A percentile compares a stretch with the other conserved stretches of the same genome.
These are phyloP conservation scores for Dactylonectria estremocensis DNA, from an alignment of 2,329 filamentous ascomycete species.

Conservation along the genomic window DNA sequence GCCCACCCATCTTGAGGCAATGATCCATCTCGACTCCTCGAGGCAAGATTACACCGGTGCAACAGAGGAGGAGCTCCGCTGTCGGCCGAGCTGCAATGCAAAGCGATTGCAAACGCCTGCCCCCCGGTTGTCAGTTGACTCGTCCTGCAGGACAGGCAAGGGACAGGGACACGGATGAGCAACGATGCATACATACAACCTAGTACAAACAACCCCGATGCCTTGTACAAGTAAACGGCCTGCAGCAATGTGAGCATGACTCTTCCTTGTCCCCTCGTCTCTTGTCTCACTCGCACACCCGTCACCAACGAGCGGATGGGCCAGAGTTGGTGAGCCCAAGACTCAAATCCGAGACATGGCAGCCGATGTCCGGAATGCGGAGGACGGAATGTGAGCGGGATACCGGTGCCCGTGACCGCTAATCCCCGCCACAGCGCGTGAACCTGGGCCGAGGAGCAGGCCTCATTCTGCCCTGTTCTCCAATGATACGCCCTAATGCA, in stretches of 20 bases:
- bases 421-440: slow-evolving; percentile 2
- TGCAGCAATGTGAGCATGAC: not conserved
- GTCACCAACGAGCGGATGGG: not conserved
- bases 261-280: not conserved
- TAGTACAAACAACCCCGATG: not conserved
- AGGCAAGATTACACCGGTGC: not conserved
- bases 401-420: slow-evolving; percentile 20
- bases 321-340: not conserved
- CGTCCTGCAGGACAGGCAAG: not conserved
- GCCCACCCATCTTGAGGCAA: not conserved
- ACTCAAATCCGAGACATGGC: not conserved
- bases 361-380: slow-evolving; percentile 18
- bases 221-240: not conserved
- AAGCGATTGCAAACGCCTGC: not conserved
- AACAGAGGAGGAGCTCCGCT: slow-evolving; percentile 25
- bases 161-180: not conserved
- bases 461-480: slow-evolving; percentile 1
- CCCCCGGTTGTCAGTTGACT: slow-evolving; percentile 4
- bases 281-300: not conserved
- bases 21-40: not conserved
- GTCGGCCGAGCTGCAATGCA: slow-evolving; percentile 1
- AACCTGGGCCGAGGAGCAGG: not conserved
- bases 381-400: slow-evolving; percentile 13
- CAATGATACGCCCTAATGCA: not conserved
- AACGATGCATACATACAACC: not conserved